Evolutionary conservation across 495 filamentous ascomycete genomes (phyloP).

Genomic region (Cercophora sp.): DNA sequence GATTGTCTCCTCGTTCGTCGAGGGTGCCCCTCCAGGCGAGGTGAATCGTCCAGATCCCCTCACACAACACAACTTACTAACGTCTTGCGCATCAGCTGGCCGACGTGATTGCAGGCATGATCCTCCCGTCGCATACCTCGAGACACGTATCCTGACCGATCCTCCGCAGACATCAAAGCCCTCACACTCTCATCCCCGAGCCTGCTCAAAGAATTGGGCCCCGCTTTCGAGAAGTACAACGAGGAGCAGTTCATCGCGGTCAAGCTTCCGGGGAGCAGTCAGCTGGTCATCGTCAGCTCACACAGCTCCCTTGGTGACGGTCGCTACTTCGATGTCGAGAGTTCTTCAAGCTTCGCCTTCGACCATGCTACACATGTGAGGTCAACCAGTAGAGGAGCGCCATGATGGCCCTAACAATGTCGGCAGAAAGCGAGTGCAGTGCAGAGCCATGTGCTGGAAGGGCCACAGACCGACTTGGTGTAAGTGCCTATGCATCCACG

Average conservation of each 20-base stretch:
- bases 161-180: slow-evolving; percentile 73
- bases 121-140: not conserved
- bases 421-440: slow-evolving; percentile 73
- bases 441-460: slow-evolving; percentile 78
- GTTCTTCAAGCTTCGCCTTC: slow-evolving; percentile 77
- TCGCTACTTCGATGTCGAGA: slow-evolving; percentile 85
- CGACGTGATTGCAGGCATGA: slow-evolving; percentile 80
- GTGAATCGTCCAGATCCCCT: slow-evolving; percentile 46
- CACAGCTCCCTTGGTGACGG: slow-evolving; percentile 75
- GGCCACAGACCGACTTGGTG: slow-evolving; percentile 74
- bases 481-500: too few relatives aligned
- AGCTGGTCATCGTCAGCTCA: slow-evolving; percentile 80
- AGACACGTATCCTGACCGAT: slow-evolving; percentile 7
- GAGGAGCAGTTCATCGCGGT: slow-evolving; percentile 85
- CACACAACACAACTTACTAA: slow-evolving; percentile 13
- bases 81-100: slow-evolving; percentile 55
- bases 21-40: slow-evolving; percentile 96
- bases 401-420: too few relatives aligned
- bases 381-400: too few relatives aligned
- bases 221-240: slow-evolving; percentile 92
- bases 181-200: slow-evolving; percentile 68
- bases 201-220: slow-evolving; percentile 64
- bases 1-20: slow-evolving; percentile 80
- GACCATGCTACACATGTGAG: slow-evolving; percentile 77
- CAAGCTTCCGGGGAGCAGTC: slow-evolving; percentile 81